A percentile compares a stretch with the other conserved stretches of the same genome.
phyloP scores from a whole-genome alignment of 1,284 basidiomycete genomes.

The Ustilago tritici region DNA sequence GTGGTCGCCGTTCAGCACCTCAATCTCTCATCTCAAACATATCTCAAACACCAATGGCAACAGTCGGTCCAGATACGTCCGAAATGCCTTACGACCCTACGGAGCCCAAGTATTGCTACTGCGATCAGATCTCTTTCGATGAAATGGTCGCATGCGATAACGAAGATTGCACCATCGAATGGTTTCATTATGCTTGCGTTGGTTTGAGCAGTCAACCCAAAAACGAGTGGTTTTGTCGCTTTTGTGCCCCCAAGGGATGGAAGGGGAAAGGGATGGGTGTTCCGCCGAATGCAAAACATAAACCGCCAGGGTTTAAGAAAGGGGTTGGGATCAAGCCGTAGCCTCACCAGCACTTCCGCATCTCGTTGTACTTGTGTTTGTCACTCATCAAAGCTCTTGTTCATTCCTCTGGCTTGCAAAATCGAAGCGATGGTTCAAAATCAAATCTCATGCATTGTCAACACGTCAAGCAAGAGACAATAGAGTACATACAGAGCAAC shows the following conservation, averaged over 20 bases:
- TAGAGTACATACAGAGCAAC: background rate
- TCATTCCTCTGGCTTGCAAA: background rate
- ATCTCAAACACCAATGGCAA: constrained; percentile 5
- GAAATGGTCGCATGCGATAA: constrained; percentile 71
- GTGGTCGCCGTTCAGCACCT: constrained; percentile 28
- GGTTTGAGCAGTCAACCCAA: constrained; percentile 55
- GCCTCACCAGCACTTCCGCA: background rate
- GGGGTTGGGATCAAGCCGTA: constrained; percentile 28
- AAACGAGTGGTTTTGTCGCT: constrained; percentile 68
- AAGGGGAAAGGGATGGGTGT: constrained; percentile 56
- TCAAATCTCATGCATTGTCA: constrained; percentile 1
- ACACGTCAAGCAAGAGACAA: background rate
- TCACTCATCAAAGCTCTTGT: background rate
- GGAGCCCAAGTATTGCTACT: constrained; percentile 73
- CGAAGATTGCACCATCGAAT: constrained; percentile 72
- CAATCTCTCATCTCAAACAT: constrained; percentile 20
- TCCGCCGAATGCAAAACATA: constrained; percentile 42
- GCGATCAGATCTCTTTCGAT: constrained; percentile 72
- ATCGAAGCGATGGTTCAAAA: background rate
- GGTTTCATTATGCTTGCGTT: constrained; percentile 69
- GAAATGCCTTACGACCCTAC: constrained; percentile 69
- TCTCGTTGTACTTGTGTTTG: background rate
- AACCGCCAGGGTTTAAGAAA: constrained; percentile 26
- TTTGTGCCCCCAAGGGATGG: constrained; percentile 60
- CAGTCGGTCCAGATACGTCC: constrained; percentile 24